These are phyloP conservation scores for Monosporascus sp. DNA, from an alignment of 2,329 filamentous ascomycete species.

Conservation along the genomic window DNA sequence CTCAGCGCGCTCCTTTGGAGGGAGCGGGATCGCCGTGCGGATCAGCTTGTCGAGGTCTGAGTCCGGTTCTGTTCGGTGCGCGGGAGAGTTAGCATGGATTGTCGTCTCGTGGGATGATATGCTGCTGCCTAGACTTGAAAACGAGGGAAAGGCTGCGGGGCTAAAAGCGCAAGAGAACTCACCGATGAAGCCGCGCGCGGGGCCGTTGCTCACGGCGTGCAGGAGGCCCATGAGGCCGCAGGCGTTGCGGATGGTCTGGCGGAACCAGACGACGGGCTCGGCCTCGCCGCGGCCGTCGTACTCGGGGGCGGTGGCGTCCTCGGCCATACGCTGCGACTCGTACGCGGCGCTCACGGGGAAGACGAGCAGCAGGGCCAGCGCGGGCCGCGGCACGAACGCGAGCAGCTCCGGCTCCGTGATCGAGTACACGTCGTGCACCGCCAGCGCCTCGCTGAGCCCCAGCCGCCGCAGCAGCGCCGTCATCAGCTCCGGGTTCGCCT, in stretches of 20 bases:
- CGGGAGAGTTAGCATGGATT: neutral
- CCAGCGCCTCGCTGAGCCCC: constrained; percentile 70
- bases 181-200: constrained; percentile 57
- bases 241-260: constrained; percentile 88
- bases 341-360: constrained; percentile 80
- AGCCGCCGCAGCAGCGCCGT: constrained; percentile 75
- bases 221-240: constrained; percentile 87
- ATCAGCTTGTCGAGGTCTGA: constrained; percentile 63
- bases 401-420: constrained; percentile 82
- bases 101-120: constrained; percentile 31
- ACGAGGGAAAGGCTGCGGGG: neutral
- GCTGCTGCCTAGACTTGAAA: constrained; percentile 5
- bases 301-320: constrained; percentile 59
- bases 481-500: constrained; percentile 85
- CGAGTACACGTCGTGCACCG: constrained; percentile 87
- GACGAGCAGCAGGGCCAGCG: constrained; percentile 82
- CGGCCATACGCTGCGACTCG: constrained; percentile 66
- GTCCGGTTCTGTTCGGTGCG: constrained; percentile 30
- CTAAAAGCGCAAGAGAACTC: constrained; percentile 14
- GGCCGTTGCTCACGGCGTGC: constrained; percentile 76
- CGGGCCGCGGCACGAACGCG: constrained; percentile 80
- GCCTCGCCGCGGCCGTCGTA: constrained; percentile 62
- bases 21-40: constrained; percentile 62
- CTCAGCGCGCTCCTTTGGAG: constrained; percentile 59
- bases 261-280: constrained; percentile 88